Evolutionary conservation across 371 early-diverging fungal species (phyloP).

Genomic region (Mycotypha africana): DNA sequence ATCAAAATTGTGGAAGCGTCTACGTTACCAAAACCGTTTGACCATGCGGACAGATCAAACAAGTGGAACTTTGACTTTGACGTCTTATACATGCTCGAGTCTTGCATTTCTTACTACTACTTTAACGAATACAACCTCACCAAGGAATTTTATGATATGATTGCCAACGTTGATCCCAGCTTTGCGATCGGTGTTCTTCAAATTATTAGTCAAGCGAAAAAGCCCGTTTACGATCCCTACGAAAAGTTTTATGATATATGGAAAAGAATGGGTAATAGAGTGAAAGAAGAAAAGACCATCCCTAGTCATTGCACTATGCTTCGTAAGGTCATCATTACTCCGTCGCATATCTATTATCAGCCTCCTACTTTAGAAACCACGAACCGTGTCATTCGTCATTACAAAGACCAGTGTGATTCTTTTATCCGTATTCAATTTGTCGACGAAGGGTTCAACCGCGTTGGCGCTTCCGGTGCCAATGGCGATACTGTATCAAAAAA

Average conservation of each 20-base stretch:
- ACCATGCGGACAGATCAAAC: conserved; percentile 19
- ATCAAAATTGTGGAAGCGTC: conserved; percentile 2
- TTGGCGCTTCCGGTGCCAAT: conserved; percentile 24
- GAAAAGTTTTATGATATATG: conserved; percentile 12
- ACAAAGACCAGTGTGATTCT: conserved; percentile 37
- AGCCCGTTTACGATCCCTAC: conserved; percentile 36
- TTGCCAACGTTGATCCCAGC: conserved; percentile 18
- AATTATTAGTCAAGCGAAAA: conserved; percentile 15
- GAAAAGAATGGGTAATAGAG: conserved; percentile 12
- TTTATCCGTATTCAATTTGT: conserved; percentile 67
- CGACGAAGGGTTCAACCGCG: conserved; percentile 52
- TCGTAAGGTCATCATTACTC: conserved; percentile 59
- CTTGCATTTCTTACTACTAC: conserved; percentile 26
- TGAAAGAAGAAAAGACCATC: conserved; percentile 15
- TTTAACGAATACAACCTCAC: conserved; percentile 42
- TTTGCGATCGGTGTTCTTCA: conserved; percentile 35
- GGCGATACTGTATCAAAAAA: conserved; percentile 14
- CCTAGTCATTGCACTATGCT: conserved; percentile 51
- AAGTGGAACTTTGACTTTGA: conserved; percentile 24
- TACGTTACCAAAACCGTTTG: conserved; percentile 7
- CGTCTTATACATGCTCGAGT: conserved; percentile 45
- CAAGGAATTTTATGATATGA: conserved; percentile 20
- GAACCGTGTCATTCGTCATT: conserved; percentile 65
- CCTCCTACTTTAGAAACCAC: conserved; percentile 55
- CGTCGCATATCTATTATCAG: conserved; percentile 51